phyloP scores from a whole-genome alignment of 2,329 filamentous ascomycete species.

The Ophiosphaerella korrae region DNA sequence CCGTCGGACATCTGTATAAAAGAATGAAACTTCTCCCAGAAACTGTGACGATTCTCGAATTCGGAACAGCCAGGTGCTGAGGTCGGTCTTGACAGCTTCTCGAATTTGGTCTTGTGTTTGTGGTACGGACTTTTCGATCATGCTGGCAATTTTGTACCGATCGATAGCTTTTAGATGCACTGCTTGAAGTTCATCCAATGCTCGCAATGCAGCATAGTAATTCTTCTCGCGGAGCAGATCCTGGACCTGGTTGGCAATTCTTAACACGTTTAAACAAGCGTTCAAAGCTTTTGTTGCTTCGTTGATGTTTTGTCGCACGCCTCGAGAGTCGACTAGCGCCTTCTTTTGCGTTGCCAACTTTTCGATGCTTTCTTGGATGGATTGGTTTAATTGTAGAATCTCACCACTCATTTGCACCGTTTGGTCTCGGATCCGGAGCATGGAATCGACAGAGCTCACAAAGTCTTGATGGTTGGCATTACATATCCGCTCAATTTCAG shows the following conservation, averaged over 20 bases:
- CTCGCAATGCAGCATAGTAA: constrained; percentile 92
- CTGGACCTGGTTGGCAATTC: constrained; percentile 91
- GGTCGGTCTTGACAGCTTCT: constrained; percentile 93
- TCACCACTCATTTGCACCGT: constrained; percentile 88
- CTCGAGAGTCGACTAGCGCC: constrained; percentile 87
- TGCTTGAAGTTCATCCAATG: constrained; percentile 93
- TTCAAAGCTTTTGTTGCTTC: constrained; percentile 87
- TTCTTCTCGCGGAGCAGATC: constrained; percentile 91
- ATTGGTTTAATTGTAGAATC: constrained; percentile 90
- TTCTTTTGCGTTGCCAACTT: constrained; percentile 94
- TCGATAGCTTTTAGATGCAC: constrained; percentile 94
- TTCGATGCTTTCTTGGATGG: constrained; percentile 93
- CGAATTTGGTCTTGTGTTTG: constrained; percentile 91
- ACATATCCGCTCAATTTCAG: constrained; percentile 92
- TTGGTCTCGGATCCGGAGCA: constrained; percentile 89
- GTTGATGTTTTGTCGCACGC: constrained; percentile 92
- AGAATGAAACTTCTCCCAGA: constrained; percentile 93
- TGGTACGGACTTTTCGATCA: constrained; percentile 95
- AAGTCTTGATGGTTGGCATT: constrained; percentile 97
- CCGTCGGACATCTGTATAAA: constrained; percentile 88
- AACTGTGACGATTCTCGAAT: constrained; percentile 97
- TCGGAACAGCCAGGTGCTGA: constrained; percentile 95
- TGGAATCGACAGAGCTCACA: constrained; percentile 86
- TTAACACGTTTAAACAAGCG: constrained; percentile 88
- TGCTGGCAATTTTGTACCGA: constrained; percentile 90